Evolutionary conservation across 106 monocot species (phyloP).

Genomic region (Allium cepa): DNA sequence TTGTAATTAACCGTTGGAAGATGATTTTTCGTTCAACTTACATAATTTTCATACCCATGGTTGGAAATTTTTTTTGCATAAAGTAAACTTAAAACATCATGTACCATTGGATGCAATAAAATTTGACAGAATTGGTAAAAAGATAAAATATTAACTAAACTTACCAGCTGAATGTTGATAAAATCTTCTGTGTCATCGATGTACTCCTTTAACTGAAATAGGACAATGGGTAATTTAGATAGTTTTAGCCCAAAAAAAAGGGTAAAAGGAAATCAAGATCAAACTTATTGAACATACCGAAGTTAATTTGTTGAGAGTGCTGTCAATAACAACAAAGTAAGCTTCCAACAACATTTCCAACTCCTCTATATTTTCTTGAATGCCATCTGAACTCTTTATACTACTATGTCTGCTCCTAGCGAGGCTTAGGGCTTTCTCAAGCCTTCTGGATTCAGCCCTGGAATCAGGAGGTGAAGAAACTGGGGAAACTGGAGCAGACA

Average conservation of each 20-base stretch:
- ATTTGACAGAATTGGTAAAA: neutral
- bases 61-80: neutral
- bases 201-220: slow-evolving; percentile 53
- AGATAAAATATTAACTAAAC: neutral
- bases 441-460: slow-evolving; percentile 25
- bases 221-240: too few relatives aligned
- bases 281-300: slow-evolving; percentile 19
- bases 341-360: slow-evolving; percentile 95
- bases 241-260: neutral
- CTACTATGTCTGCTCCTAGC: slow-evolving; percentile 67
- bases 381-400: slow-evolving; percentile 52
- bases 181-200: slow-evolving; percentile 71
- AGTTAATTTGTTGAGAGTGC: slow-evolving; percentile 67
- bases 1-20: too few relatives aligned
- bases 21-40: too few relatives aligned
- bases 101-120: neutral
- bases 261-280: neutral
- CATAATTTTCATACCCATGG: too few relatives aligned
- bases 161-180: slow-evolving; percentile 61
- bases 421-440: slow-evolving; percentile 50
- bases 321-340: slow-evolving; percentile 81
- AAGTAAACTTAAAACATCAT: neutral
- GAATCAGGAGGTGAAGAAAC: slow-evolving; percentile 40
- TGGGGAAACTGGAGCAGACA: slow-evolving; percentile 53
- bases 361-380: slow-evolving; percentile 47